Conservation (phyloP, 257 asterid species). For the Solanum okadae region DNA sequence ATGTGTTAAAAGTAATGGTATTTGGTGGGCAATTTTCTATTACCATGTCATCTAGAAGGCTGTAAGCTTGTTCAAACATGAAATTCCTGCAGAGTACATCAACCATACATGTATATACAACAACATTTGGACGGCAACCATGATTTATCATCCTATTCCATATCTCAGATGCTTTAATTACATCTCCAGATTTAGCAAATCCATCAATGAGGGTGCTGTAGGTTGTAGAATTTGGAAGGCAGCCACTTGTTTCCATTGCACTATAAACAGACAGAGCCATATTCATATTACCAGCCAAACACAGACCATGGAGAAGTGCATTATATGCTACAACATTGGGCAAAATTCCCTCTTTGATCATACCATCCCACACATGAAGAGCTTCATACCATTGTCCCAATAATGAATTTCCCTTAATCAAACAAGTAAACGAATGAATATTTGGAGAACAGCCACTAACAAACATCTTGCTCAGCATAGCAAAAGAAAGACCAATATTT, state of each 20-base stretch:
- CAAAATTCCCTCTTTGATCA: constrained; percentile 40
- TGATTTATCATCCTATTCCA: constrained; percentile 73
- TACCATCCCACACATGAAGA: constrained; percentile 36
- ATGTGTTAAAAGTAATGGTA: constrained; percentile 50
- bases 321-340: constrained; percentile 74
- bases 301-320: constrained; percentile 57
- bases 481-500: constrained; percentile 32
- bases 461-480: constrained; percentile 67
- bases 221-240: constrained; percentile 48
- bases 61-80: constrained; percentile 60
- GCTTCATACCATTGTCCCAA: constrained; percentile 53
- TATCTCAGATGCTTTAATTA: constrained; percentile 52
- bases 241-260: constrained; percentile 48
- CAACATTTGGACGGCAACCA: constrained; percentile 65
- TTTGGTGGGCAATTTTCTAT: constrained; percentile 59
- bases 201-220: constrained; percentile 61
- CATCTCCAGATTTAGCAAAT: constrained; percentile 53
- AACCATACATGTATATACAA: constrained; percentile 72
- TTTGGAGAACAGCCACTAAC: constrained; percentile 61
- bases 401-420: constrained; percentile 59
- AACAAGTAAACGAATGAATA: constrained; percentile 59
- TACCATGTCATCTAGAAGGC: constrained; percentile 46
- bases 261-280: constrained; percentile 33
- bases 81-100: constrained; percentile 55
- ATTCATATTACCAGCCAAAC: constrained; percentile 48